Conservation (phyloP, 2,329 filamentous ascomycete genomes). For the Alternaria incomplexa region DNA sequence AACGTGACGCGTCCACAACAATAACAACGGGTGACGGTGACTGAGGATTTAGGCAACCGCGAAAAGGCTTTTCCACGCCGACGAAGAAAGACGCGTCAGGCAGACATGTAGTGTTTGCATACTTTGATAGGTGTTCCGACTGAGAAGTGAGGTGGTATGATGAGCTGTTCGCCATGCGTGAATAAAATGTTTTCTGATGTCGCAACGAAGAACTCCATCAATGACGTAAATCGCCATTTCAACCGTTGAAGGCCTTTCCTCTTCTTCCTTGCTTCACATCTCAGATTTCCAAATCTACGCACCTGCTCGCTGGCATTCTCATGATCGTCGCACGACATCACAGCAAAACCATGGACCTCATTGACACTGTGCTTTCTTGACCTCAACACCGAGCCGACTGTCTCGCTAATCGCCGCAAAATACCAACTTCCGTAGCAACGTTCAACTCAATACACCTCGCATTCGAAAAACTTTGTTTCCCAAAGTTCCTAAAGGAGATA, state of each 20-base stretch:
- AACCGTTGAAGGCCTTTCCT: fast-evolving
- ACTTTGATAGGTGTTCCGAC: background rate
- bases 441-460: background rate
- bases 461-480: background rate
- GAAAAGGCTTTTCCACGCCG: background rate
- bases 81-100: background rate
- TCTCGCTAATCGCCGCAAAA: background rate
- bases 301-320: background rate
- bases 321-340: background rate
- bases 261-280: background rate
- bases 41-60: background rate
- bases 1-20: background rate
- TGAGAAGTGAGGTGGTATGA: fast-evolving
- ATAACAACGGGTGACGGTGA: background rate
- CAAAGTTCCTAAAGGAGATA: background rate
- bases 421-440: background rate
- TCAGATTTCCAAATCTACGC: background rate
- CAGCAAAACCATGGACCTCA: background rate
- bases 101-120: background rate
- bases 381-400: background rate
- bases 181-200: background rate
- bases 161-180: background rate
- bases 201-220: background rate
- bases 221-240: background rate
- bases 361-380: background rate